Percentiles rank a stretch among this genome's conserved stretches.
Conservation (phyloP, 1,139 yeast genomes). For the Debaryomycetaceae sp. region DNA sequence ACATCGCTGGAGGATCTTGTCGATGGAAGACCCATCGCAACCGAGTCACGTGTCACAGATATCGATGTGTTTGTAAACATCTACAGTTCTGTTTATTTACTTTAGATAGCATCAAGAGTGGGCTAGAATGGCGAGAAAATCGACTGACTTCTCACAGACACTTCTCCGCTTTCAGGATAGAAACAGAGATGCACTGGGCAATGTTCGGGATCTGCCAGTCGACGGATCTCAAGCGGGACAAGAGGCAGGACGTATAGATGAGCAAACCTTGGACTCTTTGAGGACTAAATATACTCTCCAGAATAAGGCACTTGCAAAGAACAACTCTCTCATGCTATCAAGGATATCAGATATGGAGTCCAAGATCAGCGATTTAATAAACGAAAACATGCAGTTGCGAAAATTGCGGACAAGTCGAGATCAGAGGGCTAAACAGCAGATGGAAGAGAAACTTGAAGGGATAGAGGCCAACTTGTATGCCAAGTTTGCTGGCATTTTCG, state of each 20-base stretch:
- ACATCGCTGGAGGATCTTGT: too few species aligned
- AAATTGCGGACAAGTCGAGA: slow-evolving; percentile 9
- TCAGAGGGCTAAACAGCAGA: slow-evolving; percentile 5
- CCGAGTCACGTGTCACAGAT: slow-evolving; percentile 1
- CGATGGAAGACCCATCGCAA: not conserved
- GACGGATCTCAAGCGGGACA: not conserved
- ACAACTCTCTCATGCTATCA: slow-evolving; percentile 48
- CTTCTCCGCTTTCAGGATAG: slow-evolving; percentile 13
- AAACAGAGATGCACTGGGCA: not conserved
- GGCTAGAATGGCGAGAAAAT: slow-evolving; percentile 17
- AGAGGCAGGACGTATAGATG: not conserved
- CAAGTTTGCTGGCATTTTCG: slow-evolving; percentile 42
- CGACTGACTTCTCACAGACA: slow-evolving; percentile 18
- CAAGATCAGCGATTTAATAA: slow-evolving; percentile 41
- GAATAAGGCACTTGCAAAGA: slow-evolving; percentile 53
- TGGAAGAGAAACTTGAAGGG: slow-evolving; percentile 15
- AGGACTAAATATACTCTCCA: slow-evolving; percentile 31
- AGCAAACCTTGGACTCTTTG: slow-evolving; percentile 4
- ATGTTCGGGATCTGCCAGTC: not conserved
- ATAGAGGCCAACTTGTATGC: slow-evolving; percentile 41
- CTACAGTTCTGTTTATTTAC: not conserved
- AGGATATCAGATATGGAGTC: slow-evolving; percentile 51
- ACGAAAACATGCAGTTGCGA: slow-evolving; percentile 41
- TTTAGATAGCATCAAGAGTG: not conserved
- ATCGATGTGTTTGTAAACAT: slow-evolving; percentile 3